Evolutionary conservation across 164 flowering plant genomes (phyloP).

Genomic region (Magnolia kwangsiensis): DNA sequence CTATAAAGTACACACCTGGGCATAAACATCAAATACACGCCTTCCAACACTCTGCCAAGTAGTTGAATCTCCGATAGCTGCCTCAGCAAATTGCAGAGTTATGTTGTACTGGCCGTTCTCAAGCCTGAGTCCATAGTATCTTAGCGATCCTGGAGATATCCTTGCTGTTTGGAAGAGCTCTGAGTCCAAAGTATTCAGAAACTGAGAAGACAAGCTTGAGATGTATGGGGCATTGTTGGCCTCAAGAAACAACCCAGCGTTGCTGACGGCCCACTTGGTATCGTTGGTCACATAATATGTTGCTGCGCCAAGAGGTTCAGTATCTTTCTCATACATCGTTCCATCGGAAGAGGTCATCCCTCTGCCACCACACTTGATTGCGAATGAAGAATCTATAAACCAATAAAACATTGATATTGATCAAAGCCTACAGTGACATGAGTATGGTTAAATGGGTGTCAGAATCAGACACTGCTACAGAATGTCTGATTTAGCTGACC

Average conservation of each 20-base stretch:
- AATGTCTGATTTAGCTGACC: too few relatives aligned
- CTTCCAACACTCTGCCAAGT: conserved; percentile 36
- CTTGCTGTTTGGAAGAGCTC: conserved; percentile 68
- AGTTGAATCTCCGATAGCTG: conserved; percentile 13
- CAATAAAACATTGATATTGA: not conserved
- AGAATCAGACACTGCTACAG: not conserved
- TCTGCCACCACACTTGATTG: conserved; percentile 76
- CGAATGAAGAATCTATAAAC: conserved; percentile 56
- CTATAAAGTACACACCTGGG: conserved; percentile 44
- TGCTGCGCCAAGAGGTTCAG: conserved; percentile 60
- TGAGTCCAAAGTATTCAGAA: conserved; percentile 46
- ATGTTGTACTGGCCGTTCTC: conserved; percentile 74
- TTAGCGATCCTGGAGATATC: conserved; percentile 65
- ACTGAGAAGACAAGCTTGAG: conserved; percentile 25
- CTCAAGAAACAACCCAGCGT: conserved; percentile 49
- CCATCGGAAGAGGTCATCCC: conserved; percentile 31
- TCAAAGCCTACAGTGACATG: not conserved
- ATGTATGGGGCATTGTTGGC: conserved; percentile 33
- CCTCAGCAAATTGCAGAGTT: conserved; percentile 64
- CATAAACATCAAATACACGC: conserved; percentile 66
- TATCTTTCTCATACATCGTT: conserved; percentile 46
- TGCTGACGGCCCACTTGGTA: conserved; percentile 74
- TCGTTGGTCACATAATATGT: conserved; percentile 45
- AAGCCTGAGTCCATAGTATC: conserved; percentile 81
- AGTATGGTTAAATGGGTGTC: not conserved